Evolutionary conservation across 768 basidiomycete species (phyloP), one percentile per base, ranked within the genome.

Genomic region (Mycena latifolia): DNA sequence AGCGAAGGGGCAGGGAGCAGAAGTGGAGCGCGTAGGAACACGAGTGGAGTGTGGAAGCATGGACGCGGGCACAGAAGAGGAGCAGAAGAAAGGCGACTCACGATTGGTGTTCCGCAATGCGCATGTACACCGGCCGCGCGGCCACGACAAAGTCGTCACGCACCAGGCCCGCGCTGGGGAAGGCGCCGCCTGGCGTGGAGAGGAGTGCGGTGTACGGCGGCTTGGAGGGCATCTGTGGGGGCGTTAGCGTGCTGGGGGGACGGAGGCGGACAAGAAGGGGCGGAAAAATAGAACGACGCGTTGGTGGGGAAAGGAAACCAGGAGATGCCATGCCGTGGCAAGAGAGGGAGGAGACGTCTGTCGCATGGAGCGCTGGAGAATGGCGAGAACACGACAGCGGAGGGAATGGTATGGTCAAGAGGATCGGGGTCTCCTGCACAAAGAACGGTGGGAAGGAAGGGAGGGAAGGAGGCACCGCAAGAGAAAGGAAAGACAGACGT

Each of bases 111-210:
- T 86, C 85, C 45, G 78, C 77, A 17, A 86, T 76, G 14, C 79
- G 77, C 77, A 86, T 79, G 64, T 80, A 85, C 45, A 86, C 69
- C 17, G 85, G 84, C 20, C 75, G 69, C 24, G 75, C 78, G 2
- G 70, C 75, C 39, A 82, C 69, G 24, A 73, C 0, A 73, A 78
- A 60, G 65, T 74, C 45, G 52, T 65, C 51, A 57, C 71, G 50
- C 55, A 57, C 51, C 71, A 78, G 33, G 41, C 62, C 45, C n/a
- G n/a, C n/a, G n/a, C n/a, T n/a, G 0, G 69, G 69, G 47, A 66
- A 33, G 11, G 52, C 56, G 66, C 72, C 73, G 29, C 70, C 63
- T 27, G 66, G 50, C 28, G 46, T 37, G 15, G 54, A 33, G 41
- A 76, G 55, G 50, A 80, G 70, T 15, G 52, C 62, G 35, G 69